These are phyloP conservation scores for Phytopythium helicoides DNA, from an alignment of 352 stramenopile species.

Conservation along the genomic window DNA sequence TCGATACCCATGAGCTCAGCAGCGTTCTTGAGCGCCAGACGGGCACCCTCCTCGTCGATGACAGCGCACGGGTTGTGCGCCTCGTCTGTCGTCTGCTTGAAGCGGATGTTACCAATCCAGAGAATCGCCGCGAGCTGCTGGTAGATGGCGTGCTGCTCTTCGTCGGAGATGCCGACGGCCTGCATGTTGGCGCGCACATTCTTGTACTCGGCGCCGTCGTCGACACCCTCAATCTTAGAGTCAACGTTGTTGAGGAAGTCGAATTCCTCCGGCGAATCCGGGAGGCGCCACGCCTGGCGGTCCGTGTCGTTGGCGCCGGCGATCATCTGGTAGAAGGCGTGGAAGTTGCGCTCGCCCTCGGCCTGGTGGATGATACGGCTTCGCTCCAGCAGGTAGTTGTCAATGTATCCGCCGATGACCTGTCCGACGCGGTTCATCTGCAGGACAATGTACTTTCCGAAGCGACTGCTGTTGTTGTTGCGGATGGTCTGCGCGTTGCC, in stretches of 20 bases:
- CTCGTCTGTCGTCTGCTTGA: slow-evolving; percentile 70
- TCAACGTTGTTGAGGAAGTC: slow-evolving; percentile 67
- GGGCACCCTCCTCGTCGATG: slow-evolving; percentile 55
- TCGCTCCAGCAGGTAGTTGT: slow-evolving; percentile 93
- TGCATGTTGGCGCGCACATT: slow-evolving; percentile 64
- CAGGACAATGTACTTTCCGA: slow-evolving; percentile 88
- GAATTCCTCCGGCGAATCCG: slow-evolving; percentile 46
- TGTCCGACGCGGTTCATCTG: slow-evolving; percentile 82
- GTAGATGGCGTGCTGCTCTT: slow-evolving; percentile 75
- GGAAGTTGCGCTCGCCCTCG: slow-evolving; percentile 91
- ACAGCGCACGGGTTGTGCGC: slow-evolving; percentile 67
- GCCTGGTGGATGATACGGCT: slow-evolving; percentile 86
- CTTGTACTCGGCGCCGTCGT: slow-evolving; percentile 68
- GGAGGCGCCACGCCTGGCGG: slow-evolving; percentile 53
- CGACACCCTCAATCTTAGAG: slow-evolving; percentile 68
- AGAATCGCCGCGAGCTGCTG: slow-evolving; percentile 78
- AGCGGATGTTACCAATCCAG: slow-evolving; percentile 84
- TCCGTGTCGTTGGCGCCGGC: slow-evolving; percentile 56
- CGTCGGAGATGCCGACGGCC: slow-evolving; percentile 64
- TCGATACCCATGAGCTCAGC: slow-evolving; percentile 67
- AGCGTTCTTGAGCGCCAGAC: slow-evolving; percentile 51
- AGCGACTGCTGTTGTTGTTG: slow-evolving; percentile 87
- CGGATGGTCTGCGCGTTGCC: slow-evolving; percentile 86
- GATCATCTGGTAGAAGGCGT: slow-evolving; percentile 93
- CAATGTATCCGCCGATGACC: slow-evolving; percentile 79